Evolutionary conservation across 768 basidiomycete genomes (phyloP).

Genomic region (Rhizopogon vesiculosus): DNA sequence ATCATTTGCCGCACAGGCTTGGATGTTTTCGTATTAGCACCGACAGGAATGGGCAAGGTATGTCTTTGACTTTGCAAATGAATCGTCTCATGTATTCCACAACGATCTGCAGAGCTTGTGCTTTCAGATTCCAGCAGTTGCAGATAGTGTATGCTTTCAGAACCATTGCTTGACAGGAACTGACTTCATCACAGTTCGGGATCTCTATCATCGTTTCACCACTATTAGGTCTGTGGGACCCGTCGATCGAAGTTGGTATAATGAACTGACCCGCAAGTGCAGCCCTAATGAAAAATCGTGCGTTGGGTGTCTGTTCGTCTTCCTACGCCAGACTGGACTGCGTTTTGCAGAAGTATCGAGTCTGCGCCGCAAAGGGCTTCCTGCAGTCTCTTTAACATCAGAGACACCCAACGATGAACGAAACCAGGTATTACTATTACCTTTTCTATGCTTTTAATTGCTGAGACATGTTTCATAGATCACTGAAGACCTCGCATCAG

Average conservation of each 20-base stretch:
- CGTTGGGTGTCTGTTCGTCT: conserved; percentile 14
- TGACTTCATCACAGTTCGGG: conserved; percentile 43
- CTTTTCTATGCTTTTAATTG: neutral
- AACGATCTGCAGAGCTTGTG: conserved; percentile 58
- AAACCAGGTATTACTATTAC: conserved; percentile 35
- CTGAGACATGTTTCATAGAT: conserved; percentile 39
- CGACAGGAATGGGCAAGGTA: conserved; percentile 90
- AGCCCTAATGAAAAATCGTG: conserved; percentile 86
- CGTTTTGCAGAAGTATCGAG: conserved; percentile 53
- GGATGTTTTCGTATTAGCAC: conserved; percentile 78
- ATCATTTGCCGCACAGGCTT: conserved; percentile 34
- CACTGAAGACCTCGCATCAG: conserved; percentile 53
- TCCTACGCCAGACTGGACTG: neutral
- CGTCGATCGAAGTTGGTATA: neutral
- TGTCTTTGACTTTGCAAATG: neutral
- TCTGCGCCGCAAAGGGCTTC: conserved; percentile 48
- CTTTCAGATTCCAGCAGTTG: conserved; percentile 79
- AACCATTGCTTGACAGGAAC: neutral
- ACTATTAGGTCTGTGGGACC: conserved; percentile 50
- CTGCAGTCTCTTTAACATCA: conserved; percentile 61
- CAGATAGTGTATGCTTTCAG: conserved; percentile 40
- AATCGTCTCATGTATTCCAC: neutral
- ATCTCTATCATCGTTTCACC: conserved; percentile 76
- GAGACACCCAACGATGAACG: conserved; percentile 56
- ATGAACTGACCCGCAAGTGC: neutral